These are phyloP conservation scores for Pichia sp. DNA, from an alignment of 1,139 yeast genomes.

Conservation along the genomic window DNA sequence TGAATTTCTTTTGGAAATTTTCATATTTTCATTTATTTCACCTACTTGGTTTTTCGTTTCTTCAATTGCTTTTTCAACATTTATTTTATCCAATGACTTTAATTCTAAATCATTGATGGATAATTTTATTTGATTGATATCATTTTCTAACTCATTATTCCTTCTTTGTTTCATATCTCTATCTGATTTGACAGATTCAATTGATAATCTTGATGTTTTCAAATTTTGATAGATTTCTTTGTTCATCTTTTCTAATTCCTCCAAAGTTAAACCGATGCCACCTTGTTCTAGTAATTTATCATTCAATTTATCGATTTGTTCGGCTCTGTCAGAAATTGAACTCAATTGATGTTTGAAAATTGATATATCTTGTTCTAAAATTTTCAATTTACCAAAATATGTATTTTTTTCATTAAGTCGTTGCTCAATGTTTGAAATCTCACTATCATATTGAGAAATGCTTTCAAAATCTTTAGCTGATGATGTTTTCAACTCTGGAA, in stretches of 20 bases:
- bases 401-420: neutral
- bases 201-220: slow-evolving; percentile 39
- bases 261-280: slow-evolving; percentile 22
- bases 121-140: slow-evolving; percentile 51
- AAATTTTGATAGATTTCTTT: slow-evolving; percentile 34
- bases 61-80: slow-evolving; percentile 30
- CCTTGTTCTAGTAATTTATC: slow-evolving; percentile 11
- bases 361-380: slow-evolving; percentile 9
- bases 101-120: slow-evolving; percentile 51
- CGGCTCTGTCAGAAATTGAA: slow-evolving; percentile 10
- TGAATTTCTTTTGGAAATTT: slow-evolving; percentile 1
- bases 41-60: slow-evolving; percentile 28
- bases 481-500: neutral
- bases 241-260: slow-evolving; percentile 49
- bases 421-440: neutral
- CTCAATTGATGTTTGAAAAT: neutral
- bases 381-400: slow-evolving; percentile 4
- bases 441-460: neutral
- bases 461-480: neutral
- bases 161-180: slow-evolving; percentile 47
- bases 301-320: slow-evolving; percentile 9
- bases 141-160: slow-evolving; percentile 42
- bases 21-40: slow-evolving; percentile 22
- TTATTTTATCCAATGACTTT: slow-evolving; percentile 38
- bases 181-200: slow-evolving; percentile 40